Base-by-base conservation (phyloP, 495 filamentous ascomycete species). In the Emericellopsis terricola region DNA sequence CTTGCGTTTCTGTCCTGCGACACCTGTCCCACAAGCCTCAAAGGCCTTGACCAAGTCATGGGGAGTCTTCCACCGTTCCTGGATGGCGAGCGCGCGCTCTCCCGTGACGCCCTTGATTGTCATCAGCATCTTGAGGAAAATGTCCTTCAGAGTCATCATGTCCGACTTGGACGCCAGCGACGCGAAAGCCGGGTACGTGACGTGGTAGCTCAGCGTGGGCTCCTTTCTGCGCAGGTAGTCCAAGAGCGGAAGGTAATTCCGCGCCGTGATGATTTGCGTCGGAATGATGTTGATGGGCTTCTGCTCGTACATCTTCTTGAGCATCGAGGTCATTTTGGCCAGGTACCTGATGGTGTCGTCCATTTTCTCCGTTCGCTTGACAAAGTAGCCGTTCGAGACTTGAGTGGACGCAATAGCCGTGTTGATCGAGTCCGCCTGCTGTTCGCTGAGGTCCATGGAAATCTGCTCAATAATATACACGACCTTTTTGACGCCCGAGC, bases 81-180 rank as follows among this genome's bases (percentile, higher is more conserved):
- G 81, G 8, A 91, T 82, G 52, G 83, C 81, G 2, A 84, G 48
- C 0, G 82, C 81, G 48, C 83, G 86, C 41, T 89, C 81, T 0
- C 79, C 76, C 3, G 72, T 76, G n/a, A 91, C 57, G 2, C 80
- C 76, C 16, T 66, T 64, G 8, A 71, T 79, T 43, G 78, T 82
- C 81, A 91, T 87, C 32, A 91, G 57, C 80, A 91, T 87, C 50
- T 87, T 87, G 15, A 89, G 48, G 44, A 67, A 87, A 0, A 87
- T 48, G 39, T 91, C 82, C 26, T 80, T 62, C 15, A 87, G 59
- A 2, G 78, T 77, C 29, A 83, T 62, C 28, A 63, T 61, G 19
- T 80, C 76, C 0, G 76, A 81, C 51, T 91, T 91, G 0, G 74
- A 78, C 0, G 70, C 68, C 13, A 91, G 48, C 1, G 69, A 65